Base-by-base conservation (phyloP, 208 protist genomes). In the Acanthamoeba castellanii region DNA sequence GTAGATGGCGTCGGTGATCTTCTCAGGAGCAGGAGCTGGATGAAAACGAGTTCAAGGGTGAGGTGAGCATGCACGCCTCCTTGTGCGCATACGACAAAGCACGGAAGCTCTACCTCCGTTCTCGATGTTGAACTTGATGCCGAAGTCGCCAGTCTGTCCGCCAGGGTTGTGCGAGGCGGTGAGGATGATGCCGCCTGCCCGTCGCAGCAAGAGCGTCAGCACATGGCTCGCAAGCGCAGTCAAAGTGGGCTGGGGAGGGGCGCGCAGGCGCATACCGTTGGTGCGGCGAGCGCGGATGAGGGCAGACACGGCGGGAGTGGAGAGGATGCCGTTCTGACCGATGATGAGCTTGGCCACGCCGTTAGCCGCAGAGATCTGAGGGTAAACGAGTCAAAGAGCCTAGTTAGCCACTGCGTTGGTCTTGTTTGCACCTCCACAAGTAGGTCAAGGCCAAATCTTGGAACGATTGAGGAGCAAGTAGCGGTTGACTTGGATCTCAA, bases 91-190 rank as follows among this genome's bases (percentile, higher is more conserved):
- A n/a, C 22, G 59, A 5, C 11, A 16, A 72, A 72, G 30, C 6
- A 72, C n/a, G 11, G 52, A 20, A 14, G 52, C 22, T 50, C 5
- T 14, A 59, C 99, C 99, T 84, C 99, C 99, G 95, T 99, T 99
- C 27, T 96, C 96, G 57, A 96, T 97, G 97, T 99, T 99, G 97
- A 99, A 99, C 97, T 99, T 99, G 95, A 99, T 99, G 92, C 99
- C 99, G 96, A 99, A 99, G 96, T 99, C 99, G 47, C 98, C 98
- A 7, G 98, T 95, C 32, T 98, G 97, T 78, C 99, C 99, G 78
- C 99, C 99, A 27, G 99, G 99, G 97, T 99, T 99, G 98, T 99
- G 99, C 95, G 96, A 98, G 18, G 99, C 99, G 2, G 99, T 99
- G 20, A 99, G 97, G 87, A 99, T 99, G 93, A 99, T 99, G 18